These are phyloP conservation scores for Sordariomycetes sp. DNA, from an alignment of 2,329 filamentous ascomycete genomes.

Conservation along the genomic window DNA sequence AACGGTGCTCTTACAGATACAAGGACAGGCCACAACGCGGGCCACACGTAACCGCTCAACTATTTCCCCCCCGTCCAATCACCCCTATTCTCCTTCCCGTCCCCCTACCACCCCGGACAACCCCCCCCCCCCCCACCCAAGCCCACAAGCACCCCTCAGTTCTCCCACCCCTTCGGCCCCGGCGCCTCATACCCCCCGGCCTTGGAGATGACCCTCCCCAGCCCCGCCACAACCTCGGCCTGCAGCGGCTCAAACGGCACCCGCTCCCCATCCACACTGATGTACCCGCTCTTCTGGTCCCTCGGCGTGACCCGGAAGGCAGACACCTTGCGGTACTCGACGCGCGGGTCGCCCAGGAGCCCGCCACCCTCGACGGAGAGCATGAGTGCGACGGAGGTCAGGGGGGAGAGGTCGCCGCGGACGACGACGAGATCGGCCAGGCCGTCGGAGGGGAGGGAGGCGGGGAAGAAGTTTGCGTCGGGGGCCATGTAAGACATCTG, in stretches of 20 bases:
- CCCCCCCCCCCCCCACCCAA: not conserved
- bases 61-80: not conserved
- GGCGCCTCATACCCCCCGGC: conserved; percentile 57
- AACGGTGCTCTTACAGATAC: not conserved
- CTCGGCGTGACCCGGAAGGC: conserved; percentile 77
- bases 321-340: conserved; percentile 73
- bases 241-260: conserved; percentile 84
- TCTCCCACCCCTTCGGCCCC: conserved; percentile 38
- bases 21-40: not conserved
- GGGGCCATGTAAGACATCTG: conserved; percentile 85
- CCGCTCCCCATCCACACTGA: conserved; percentile 87
- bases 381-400: conserved; percentile 56
- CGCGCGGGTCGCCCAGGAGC: conserved; percentile 68
- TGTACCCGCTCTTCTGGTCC: conserved; percentile 60
- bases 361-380: conserved; percentile 56
- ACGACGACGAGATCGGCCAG: conserved; percentile 74
- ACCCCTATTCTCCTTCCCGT: not conserved
- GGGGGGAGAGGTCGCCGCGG: conserved; percentile 57
- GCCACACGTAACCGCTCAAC: not conserved
- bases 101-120: not conserved
- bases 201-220: conserved; percentile 78
- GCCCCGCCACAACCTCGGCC: conserved; percentile 69
- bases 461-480: conserved; percentile 77
- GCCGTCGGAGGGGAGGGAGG: conserved; percentile 71
- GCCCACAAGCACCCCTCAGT: not conserved